These are phyloP conservation scores for Rugiboletus extremiorientalis DNA, from an alignment of 1,284 basidiomycete species.

Conservation along the genomic window DNA sequence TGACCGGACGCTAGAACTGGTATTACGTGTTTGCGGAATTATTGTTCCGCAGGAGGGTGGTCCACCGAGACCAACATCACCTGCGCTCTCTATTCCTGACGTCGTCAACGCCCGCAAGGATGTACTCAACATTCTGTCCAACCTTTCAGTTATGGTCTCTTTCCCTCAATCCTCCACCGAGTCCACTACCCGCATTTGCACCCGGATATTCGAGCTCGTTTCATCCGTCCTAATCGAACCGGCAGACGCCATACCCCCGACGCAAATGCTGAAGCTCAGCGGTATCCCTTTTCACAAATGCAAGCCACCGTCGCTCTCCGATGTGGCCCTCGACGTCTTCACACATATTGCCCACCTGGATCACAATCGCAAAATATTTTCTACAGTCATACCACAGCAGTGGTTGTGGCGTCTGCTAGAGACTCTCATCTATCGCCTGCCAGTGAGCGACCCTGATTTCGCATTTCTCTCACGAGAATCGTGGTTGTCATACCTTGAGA, in stretches of 20 bases:
- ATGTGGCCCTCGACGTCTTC: constrained; percentile 83
- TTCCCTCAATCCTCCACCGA: constrained; percentile 45
- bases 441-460: constrained; percentile 77
- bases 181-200: constrained; percentile 43
- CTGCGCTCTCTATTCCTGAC: constrained; percentile 66
- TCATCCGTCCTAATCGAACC: constrained; percentile 78
- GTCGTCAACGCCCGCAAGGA: constrained; percentile 79
- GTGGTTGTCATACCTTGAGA: constrained; percentile 82
- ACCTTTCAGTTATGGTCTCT: constrained; percentile 56
- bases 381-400: constrained; percentile 54
- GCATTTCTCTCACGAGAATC: constrained; percentile 61
- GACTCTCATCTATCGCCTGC: constrained; percentile 79
- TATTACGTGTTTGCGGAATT: constrained; percentile 66
- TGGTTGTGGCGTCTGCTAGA: constrained; percentile 66
- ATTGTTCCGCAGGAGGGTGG: constrained; percentile 40
- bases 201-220: constrained; percentile 66
- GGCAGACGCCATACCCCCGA: constrained; percentile 61
- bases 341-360: constrained; percentile 77
- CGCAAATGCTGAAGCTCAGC: constrained; percentile 52
- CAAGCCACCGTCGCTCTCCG: constrained; percentile 63
- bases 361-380: constrained; percentile 75
- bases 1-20: constrained; percentile 60
- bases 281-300: constrained; percentile 44
- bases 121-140: constrained; percentile 69
- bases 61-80: constrained; percentile 47